phyloP scores from a whole-genome alignment of 148 eudicot species.

The Rhododendron henanense region DNA sequence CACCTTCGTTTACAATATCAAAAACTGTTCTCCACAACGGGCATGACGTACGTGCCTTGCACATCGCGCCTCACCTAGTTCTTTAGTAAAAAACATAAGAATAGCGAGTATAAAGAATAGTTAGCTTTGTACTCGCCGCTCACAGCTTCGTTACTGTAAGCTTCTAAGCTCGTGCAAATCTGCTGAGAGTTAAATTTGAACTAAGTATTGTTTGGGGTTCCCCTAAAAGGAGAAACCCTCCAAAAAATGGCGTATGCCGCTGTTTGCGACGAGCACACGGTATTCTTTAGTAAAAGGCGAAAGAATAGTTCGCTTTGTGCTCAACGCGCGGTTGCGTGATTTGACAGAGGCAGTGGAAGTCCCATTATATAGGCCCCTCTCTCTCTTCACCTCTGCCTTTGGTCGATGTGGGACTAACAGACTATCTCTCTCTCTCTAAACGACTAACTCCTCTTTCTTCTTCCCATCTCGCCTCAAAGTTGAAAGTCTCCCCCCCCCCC shows the following conservation, averaged over 20 bases:
- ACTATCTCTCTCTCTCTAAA: background rate
- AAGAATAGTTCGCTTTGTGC: conserved; percentile 29
- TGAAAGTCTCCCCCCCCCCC: no score
- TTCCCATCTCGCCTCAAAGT: background rate
- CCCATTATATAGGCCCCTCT: background rate
- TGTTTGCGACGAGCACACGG: conserved; percentile 17
- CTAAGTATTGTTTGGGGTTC: no score
- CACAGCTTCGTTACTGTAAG: no score
- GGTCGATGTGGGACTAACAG: background rate
- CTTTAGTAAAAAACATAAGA: no score
- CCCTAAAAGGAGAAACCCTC: background rate
- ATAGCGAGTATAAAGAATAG: no score
- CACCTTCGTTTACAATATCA: no score
- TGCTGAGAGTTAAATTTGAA: no score
- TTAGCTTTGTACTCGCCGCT: no score
- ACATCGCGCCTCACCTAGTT: no score
- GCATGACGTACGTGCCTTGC: no score
- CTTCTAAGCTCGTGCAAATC: no score
- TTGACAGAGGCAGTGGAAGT: background rate
- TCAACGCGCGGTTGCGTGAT: conserved; percentile 16
- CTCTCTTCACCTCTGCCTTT: background rate
- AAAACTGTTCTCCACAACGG: no score
- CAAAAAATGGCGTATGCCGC: conserved; percentile 21
- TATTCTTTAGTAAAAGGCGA: conserved; percentile 33
- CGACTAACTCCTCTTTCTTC: background rate